Evolutionary conservation across 176 grass and related monocot genomes (phyloP).

Genomic region (Carex myosuroides): DNA sequence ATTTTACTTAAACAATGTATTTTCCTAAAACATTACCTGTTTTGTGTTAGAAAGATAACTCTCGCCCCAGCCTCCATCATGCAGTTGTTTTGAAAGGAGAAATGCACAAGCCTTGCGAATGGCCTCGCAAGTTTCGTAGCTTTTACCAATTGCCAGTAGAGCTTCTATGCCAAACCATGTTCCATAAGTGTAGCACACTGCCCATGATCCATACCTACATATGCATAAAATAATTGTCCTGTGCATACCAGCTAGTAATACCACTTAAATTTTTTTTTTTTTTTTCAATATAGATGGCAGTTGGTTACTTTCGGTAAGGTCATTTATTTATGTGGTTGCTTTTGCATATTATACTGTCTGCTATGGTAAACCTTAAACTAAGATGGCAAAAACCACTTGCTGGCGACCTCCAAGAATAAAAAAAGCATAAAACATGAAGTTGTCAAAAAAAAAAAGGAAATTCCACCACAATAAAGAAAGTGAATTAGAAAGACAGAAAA

Average conservation of each 20-base stretch:
- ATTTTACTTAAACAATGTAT: not conserved
- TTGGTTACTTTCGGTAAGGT: not conserved
- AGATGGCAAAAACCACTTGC: no score
- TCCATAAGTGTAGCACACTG: slow-evolving; percentile 43
- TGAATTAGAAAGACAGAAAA: not conserved
- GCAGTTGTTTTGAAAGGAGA: slow-evolving; percentile 43
- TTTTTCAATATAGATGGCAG: not conserved
- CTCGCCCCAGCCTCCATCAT: slow-evolving; percentile 52
- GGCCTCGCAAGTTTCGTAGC: slow-evolving; percentile 15
- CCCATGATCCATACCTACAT: slow-evolving; percentile 50
- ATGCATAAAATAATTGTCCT: not conserved
- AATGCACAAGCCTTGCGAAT: slow-evolving; percentile 39
- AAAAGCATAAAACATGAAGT: not conserved
- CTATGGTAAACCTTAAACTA: no score
- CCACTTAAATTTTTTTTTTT: no score
- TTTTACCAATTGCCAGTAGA: slow-evolving; percentile 28
- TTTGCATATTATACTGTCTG: no score
- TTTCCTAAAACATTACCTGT: slow-evolving; percentile 13
- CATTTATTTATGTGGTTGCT: not conserved
- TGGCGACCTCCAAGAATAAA: not conserved
- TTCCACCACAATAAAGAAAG: not conserved
- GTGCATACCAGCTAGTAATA: not conserved
- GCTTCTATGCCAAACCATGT: slow-evolving; percentile 40
- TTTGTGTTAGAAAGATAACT: slow-evolving; percentile 43
- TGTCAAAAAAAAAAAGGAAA: not conserved